Evolutionary conservation across 805 yeast genomes (phyloP).

Genomic region (Lipomyces sp.): DNA sequence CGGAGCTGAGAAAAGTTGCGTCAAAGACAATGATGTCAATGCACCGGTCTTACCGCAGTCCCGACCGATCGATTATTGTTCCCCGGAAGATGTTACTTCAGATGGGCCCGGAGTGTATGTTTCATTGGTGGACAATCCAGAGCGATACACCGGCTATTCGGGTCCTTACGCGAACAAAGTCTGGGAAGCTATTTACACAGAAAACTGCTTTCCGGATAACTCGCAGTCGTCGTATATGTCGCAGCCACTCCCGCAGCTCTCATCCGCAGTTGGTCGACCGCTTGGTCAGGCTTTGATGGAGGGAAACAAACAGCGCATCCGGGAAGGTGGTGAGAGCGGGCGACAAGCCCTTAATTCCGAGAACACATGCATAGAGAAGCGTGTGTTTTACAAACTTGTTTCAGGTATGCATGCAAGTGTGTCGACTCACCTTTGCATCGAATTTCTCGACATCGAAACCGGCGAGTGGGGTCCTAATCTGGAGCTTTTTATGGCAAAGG

Average conservation of each 20-base stretch:
- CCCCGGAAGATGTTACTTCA: constrained; percentile 48
- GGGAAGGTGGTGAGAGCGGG: constrained; percentile 41
- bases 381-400: constrained; percentile 81
- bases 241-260: neutral
- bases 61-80: constrained; percentile 56
- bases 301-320: constrained; percentile 39
- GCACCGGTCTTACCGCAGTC: constrained; percentile 65
- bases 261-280: constrained; percentile 21
- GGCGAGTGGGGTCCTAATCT: constrained; percentile 86
- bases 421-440: constrained; percentile 89
- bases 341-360: constrained; percentile 48
- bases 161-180: constrained; percentile 90
- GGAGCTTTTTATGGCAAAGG: constrained; percentile 81
- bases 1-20: constrained; percentile 39
- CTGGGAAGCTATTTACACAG: constrained; percentile 91
- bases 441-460: constrained; percentile 69
- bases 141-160: constrained; percentile 93
- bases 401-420: constrained; percentile 96
- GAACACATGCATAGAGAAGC: constrained; percentile 79
- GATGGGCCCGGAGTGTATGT: constrained; percentile 65
- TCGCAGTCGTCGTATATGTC: constrained; percentile 1
- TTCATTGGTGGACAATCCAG: constrained; percentile 86
- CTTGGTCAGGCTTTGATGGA: constrained; percentile 37
- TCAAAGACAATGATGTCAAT: constrained; percentile 50
- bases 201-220: constrained; percentile 73